Evolutionary conservation across 2,329 filamentous ascomycete genomes (phyloP).

Genomic region (Fusarium praegraminearum): DNA sequence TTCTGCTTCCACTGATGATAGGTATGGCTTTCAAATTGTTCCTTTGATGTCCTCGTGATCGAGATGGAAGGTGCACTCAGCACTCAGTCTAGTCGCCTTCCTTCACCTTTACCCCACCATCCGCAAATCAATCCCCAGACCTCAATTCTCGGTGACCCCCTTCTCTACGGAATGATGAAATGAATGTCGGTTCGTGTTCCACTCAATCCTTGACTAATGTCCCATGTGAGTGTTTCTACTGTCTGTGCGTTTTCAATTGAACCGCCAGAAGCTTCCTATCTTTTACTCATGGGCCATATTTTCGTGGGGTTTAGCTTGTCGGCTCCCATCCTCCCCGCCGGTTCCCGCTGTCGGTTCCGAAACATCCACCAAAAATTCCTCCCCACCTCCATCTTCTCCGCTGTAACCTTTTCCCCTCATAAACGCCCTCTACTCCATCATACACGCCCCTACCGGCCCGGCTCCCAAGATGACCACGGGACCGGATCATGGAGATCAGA

Average conservation of each 20-base stretch:
- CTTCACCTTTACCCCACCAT: conserved; percentile 21
- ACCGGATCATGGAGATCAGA: conserved; percentile 24
- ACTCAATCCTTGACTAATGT: background rate
- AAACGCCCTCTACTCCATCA: conserved; percentile 28
- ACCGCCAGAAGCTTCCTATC: conserved; percentile 36
- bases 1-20: background rate
- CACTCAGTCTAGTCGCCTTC: background rate
- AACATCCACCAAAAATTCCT: background rate
- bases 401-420: conserved; percentile 12
- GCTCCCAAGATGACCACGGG: conserved; percentile 30
- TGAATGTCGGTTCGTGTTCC: conserved; percentile 10
- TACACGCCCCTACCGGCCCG: conserved; percentile 37
- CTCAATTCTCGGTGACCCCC: conserved; percentile 19
- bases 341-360: conserved; percentile 31
- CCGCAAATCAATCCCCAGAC: conserved; percentile 19
- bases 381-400: conserved; percentile 1
- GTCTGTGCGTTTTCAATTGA: conserved; percentile 17
- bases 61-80: background rate
- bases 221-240: background rate
- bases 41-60: background rate
- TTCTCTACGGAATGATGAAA: conserved; percentile 5
- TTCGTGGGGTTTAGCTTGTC: conserved; percentile 20
- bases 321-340: conserved; percentile 27
- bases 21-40: background rate
- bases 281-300: conserved; percentile 11